Evolutionary conservation across 495 filamentous ascomycete genomes (phyloP), one percentile per base, ranked within the genome.

Genomic region (Neurospora sp.): DNA sequence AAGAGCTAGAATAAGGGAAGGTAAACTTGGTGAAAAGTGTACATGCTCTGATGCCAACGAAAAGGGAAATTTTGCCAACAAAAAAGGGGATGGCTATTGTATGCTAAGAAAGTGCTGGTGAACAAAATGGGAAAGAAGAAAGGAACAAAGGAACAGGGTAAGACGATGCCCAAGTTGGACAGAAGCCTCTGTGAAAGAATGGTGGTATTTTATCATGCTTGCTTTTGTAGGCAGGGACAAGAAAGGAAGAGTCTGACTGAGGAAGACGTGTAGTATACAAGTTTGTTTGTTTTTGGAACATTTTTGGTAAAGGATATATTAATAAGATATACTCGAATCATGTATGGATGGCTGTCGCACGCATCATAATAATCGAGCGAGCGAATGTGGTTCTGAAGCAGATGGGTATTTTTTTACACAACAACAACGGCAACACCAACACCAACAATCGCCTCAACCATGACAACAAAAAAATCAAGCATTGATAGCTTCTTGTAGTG

Each of bases 401-500:
- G 39, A 21, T 34, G 48, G 54, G 54, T 66, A 36, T 62, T 66
- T 19, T 59, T 59, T 66, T 66, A 31, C 54, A 62, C 54, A 9
- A 62, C 54, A 9, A 36, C 54, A 34, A 34, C 54, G 5, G 11
- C 11, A 59, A 28, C 21, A 62, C 13, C 54, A 62, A 31, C 54
- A 31, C 15, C 21, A 31, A 62, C 54, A 31, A 62, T 31, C 10
- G 54, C 54, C 54, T 13, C 71, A 24, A 34, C 38, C 21, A 43
- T 69, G 59, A 43, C 34, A 31, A 42, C 69, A 70, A 34, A 21
- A 24, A 71, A 17, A 69, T 78, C 77, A 85, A 24, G 84, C 83
- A 40, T 77, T 70, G 69, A 86, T 81, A 71, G 79, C 75, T 66
- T 36, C 7, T 72, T 84, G 82, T 39, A 84, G 71, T 10, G 79